Percentiles rank a stretch among this genome's conserved stretches.
Evolutionary conservation across 106 monocot genomes (phyloP).

Genomic region (Dendrobium nobile): DNA sequence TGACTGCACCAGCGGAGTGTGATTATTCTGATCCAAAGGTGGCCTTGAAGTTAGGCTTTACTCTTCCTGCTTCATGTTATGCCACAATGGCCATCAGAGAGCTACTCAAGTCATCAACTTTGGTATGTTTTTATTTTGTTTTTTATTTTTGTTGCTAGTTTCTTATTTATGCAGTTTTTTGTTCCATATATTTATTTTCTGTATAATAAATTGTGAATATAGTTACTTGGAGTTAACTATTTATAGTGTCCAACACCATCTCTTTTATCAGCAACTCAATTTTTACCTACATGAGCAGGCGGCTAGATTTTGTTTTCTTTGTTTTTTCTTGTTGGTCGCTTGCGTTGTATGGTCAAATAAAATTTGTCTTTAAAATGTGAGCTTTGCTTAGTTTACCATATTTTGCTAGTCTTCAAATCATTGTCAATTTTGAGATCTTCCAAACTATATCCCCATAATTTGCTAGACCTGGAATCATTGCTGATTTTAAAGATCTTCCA

Average conservation of each 20-base stretch:
- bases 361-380: no score
- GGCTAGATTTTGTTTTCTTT: background rate
- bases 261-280: background rate
- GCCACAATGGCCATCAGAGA: constrained; percentile 93
- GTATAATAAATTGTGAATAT: background rate
- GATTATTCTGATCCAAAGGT: constrained; percentile 29
- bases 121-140: constrained; percentile 34
- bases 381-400: no score
- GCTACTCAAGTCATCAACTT: constrained; percentile 74
- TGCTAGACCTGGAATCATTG: background rate
- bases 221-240: background rate
- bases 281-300: background rate
- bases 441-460: no score
- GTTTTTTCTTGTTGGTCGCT: background rate
- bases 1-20: constrained; percentile 1
- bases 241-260: background rate
- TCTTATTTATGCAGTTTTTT: constrained; percentile 3
- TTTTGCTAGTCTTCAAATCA: no score
- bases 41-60: constrained; percentile 72
- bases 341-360: background rate
- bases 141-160: background rate
- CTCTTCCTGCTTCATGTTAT: constrained; percentile 80
- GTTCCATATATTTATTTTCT: background rate
- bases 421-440: no score
- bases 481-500: background rate